Conservation (phyloP, 805 yeast genomes). For the Pichia cabralensis region DNA sequence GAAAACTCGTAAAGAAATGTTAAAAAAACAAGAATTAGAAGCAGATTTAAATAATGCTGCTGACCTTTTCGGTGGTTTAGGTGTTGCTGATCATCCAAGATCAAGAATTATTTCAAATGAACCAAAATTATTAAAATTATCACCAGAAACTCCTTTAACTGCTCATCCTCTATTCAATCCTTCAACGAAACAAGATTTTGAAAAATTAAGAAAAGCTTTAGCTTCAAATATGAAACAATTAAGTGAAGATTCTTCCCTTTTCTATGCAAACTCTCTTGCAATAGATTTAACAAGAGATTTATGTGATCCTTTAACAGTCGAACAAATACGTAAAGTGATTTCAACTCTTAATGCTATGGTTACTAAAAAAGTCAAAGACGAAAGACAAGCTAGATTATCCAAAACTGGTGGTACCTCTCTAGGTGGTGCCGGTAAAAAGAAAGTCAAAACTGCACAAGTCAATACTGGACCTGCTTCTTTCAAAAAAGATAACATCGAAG, state of each 20-base stretch:
- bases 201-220: conserved; percentile 65
- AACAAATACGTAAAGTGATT: conserved; percentile 74
- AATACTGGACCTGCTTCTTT: conserved; percentile 42
- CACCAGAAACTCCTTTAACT: conserved; percentile 56
- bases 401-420: conserved; percentile 78
- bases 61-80: conserved; percentile 72
- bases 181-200: conserved; percentile 68
- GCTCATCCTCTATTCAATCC: conserved; percentile 80
- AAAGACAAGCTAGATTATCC: conserved; percentile 77
- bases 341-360: conserved; percentile 74
- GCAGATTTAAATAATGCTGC: conserved; percentile 91
- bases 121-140: conserved; percentile 24
- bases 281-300: conserved; percentile 81
- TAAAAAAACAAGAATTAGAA: conserved; percentile 70
- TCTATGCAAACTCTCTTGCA: conserved; percentile 67
- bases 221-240: conserved; percentile 50
- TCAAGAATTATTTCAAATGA: conserved; percentile 25
- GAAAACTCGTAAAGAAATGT: conserved; percentile 60
- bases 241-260: conserved; percentile 50
- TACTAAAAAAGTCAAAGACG: conserved; percentile 81
- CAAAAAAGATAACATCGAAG: conserved; percentile 60
- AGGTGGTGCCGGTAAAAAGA: conserved; percentile 93
- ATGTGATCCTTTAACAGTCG: conserved; percentile 70
- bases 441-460: conserved; percentile 67
- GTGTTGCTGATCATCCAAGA: conserved; percentile 48